Evolutionary conservation across 176 grass and related monocot genomes (phyloP).

Genomic region (Phyllostachys edulis): DNA sequence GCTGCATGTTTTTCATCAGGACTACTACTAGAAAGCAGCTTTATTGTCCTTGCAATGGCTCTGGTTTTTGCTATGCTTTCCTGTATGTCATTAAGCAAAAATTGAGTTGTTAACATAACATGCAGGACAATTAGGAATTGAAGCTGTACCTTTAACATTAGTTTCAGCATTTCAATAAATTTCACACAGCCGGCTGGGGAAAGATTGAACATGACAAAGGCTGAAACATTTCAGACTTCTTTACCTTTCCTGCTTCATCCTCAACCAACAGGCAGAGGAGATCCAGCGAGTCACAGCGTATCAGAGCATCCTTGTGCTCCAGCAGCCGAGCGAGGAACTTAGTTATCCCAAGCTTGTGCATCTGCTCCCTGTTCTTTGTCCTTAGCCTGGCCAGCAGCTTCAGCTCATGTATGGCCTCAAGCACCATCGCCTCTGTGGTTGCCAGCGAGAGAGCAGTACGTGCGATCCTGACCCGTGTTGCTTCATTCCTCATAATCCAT

Average conservation of each 20-base stretch:
- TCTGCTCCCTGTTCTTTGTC: conserved; percentile 65
- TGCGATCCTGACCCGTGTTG: conserved; percentile 53
- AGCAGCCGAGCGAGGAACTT: conserved; percentile 63
- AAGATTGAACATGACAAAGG: not conserved
- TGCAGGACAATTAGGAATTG: not conserved
- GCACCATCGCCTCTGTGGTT: conserved; percentile 57
- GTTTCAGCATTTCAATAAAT: not conserved
- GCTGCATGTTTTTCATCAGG: conserved; percentile 62
- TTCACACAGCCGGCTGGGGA: not conserved
- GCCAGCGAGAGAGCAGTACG: conserved; percentile 53
- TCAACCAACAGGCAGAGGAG: conserved; percentile 64
- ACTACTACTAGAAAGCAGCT: conserved; percentile 68
- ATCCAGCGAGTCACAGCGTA: conserved; percentile 59
- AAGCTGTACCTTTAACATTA: not conserved
- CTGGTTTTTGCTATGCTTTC: conserved; percentile 75
- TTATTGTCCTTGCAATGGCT: conserved; percentile 59
- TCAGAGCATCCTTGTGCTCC: conserved; percentile 52
- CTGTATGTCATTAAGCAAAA: conserved; percentile 40
- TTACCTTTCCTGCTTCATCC: conserved; percentile 85
- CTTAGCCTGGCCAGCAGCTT: conserved; percentile 46
- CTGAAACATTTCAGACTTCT: conserved; percentile 5
- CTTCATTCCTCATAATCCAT: conserved; percentile 80
- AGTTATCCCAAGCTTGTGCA: conserved; percentile 82
- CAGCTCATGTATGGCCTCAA: conserved; percentile 77
- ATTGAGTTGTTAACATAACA: not conserved